phyloP scores from a whole-genome alignment of 352 stramenopile genomes.

The Phytophthora uliginosa region DNA sequence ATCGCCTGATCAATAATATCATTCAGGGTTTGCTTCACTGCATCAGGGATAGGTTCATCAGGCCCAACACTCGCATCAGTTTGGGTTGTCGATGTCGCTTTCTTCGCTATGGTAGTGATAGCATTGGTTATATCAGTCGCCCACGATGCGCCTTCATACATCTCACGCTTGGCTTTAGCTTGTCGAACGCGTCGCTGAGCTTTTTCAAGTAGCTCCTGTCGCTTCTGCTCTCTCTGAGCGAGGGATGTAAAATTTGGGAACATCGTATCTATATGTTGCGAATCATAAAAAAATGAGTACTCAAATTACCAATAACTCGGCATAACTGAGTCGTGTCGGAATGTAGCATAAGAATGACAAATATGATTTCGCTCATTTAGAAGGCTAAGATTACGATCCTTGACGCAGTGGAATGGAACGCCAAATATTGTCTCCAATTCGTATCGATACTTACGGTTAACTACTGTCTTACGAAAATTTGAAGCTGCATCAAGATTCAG shows the following conservation, averaged over 20 bases:
- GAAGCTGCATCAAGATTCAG: background rate
- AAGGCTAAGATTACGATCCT: conserved; percentile 1
- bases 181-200: background rate
- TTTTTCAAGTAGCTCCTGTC: background rate
- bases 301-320: background rate
- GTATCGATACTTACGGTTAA: conserved; percentile 1
- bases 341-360: background rate
- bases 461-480: conserved; percentile 1
- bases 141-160: background rate
- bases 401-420: conserved; percentile 6
- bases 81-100: conserved; percentile 19
- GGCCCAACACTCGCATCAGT: conserved; percentile 12
- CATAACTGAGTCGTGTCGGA: conserved; percentile 2
- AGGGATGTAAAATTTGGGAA: background rate
- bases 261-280: background rate
- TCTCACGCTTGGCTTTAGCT: background rate
- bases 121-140: conserved; percentile 7
- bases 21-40: background rate
- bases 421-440: conserved; percentile 15
- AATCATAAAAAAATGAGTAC: background rate
- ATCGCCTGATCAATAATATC: background rate
- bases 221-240: background rate
- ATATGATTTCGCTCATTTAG: background rate
- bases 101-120: conserved; percentile 2
- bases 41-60: conserved; percentile 1